These are phyloP conservation scores for Nigrograna mackinnonii DNA, from an alignment of 2,329 filamentous ascomycete genomes.

Conservation along the genomic window DNA sequence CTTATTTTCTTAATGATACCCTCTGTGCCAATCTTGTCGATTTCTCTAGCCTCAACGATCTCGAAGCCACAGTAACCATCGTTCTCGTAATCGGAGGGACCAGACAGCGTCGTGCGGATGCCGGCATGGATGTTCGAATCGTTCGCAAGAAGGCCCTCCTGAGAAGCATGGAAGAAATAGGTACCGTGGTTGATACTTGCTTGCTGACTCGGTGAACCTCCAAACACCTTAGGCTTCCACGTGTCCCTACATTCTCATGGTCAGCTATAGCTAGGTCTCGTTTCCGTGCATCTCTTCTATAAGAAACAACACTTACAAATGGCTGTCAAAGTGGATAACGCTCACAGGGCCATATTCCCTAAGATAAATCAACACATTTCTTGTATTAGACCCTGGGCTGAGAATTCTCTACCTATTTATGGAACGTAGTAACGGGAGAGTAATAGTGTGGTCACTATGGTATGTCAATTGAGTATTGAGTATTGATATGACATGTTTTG, in stretches of 20 bases:
- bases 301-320: slow-evolving; percentile 49
- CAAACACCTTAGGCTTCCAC: slow-evolving; percentile 85
- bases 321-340: slow-evolving; percentile 67
- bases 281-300: not conserved
- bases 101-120: slow-evolving; percentile 80
- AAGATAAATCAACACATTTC: too few species aligned
- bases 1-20: slow-evolving; percentile 81
- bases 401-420: slow-evolving; percentile 51
- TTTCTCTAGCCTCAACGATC: slow-evolving; percentile 76
- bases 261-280: not conserved
- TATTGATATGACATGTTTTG: not conserved
- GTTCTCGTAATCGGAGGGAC: slow-evolving; percentile 80
- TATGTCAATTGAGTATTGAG: slow-evolving; percentile 1
- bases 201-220: slow-evolving; percentile 74
- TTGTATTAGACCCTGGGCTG: too few species aligned
- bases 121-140: slow-evolving; percentile 87
- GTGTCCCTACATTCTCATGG: slow-evolving; percentile 44
- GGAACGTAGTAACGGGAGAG: slow-evolving; percentile 57
- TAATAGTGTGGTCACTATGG: slow-evolving; percentile 63
- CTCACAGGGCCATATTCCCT: slow-evolving; percentile 68
- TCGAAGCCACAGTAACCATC: slow-evolving; percentile 84
- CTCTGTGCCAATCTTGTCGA: slow-evolving; percentile 68
- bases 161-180: slow-evolving; percentile 82
- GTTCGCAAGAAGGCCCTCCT: slow-evolving; percentile 77
- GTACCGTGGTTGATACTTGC: slow-evolving; percentile 85